Evolutionary conservation across 1,139 yeast genomes (phyloP).

Genomic region (Zygoascus sp.): DNA sequence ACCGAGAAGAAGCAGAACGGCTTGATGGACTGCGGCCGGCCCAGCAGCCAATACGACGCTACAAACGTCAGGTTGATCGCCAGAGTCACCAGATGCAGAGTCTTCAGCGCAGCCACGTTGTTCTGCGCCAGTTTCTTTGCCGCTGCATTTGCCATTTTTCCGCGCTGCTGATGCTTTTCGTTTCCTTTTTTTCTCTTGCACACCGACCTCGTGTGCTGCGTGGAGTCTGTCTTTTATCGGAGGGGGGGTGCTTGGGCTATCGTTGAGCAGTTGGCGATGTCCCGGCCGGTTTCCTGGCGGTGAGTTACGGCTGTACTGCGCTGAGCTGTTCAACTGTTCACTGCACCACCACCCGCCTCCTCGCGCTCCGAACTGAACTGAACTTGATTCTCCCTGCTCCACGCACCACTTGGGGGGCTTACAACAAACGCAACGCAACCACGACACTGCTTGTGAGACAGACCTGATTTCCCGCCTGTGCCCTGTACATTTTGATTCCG

Average conservation of each 20-base stretch:
- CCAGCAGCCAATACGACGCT: constrained; percentile 41
- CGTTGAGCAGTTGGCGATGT: too few relatives aligned
- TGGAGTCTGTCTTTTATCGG: too few relatives aligned
- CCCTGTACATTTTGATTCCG: too few relatives aligned
- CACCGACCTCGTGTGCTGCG: not conserved
- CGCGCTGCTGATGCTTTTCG: not conserved
- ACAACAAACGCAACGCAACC: too few relatives aligned
- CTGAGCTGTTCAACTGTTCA: not conserved
- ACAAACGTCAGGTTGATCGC: constrained; percentile 44
- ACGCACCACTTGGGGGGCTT: too few relatives aligned
- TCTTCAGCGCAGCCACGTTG: constrained; percentile 51
- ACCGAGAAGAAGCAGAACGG: constrained; percentile 52
- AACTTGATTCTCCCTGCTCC: too few relatives aligned
- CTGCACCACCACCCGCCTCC: not conserved
- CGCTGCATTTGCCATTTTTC: constrained; percentile 56
- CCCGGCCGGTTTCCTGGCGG: not conserved
- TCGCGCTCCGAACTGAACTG: too few relatives aligned
- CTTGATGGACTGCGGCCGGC: constrained; percentile 51
- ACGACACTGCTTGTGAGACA: too few relatives aligned
- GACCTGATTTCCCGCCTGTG: too few relatives aligned
- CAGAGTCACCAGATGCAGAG: constrained; percentile 48
- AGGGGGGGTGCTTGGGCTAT: too few relatives aligned
- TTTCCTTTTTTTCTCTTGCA: not conserved
- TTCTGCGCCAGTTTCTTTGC: constrained; percentile 65
- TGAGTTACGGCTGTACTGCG: not conserved